Percentiles rank a stretch among this genome's conserved stretches.
Evolutionary conservation across 768 basidiomycete species (phyloP).

Genomic region (Guyanaporus albipodus): DNA sequence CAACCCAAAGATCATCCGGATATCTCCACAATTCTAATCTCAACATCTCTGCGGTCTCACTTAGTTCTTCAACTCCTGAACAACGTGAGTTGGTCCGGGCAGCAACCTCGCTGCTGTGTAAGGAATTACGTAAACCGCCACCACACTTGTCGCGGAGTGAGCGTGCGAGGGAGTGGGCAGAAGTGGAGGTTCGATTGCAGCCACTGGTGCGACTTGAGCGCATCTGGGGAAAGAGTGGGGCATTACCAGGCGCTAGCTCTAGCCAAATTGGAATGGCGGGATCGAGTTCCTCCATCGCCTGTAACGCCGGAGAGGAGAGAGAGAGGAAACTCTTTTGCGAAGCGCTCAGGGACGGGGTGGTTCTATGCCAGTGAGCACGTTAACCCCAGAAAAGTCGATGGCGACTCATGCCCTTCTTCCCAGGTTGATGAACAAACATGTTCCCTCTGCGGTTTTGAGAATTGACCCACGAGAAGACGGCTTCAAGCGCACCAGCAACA

Average conservation of each 20-base stretch:
- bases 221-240: constrained; percentile 69
- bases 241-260: constrained; percentile 37
- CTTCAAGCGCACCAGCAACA: constrained; percentile 61
- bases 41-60: constrained; percentile 58
- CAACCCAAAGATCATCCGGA: constrained; percentile 38
- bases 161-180: constrained; percentile 61
- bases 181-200: constrained; percentile 65
- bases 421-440: constrained; percentile 78
- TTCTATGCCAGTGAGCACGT: constrained; percentile 81
- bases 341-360: constrained; percentile 76
- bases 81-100: constrained; percentile 65
- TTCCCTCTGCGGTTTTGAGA: constrained; percentile 54
- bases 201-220: constrained; percentile 65
- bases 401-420: constrained; percentile 2
- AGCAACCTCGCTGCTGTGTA: constrained; percentile 61
- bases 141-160: constrained; percentile 48
- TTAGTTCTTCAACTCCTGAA: constrained; percentile 49
- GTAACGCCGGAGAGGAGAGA: constrained; percentile 64
- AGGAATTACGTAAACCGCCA: constrained; percentile 62
- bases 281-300: constrained; percentile 34
- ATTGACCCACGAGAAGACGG: constrained; percentile 68
- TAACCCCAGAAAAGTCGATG: constrained; percentile 7
- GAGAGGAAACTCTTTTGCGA: constrained; percentile 73
- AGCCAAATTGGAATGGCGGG: constrained; percentile 35
- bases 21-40: constrained; percentile 53